Evolutionary conservation across 2,329 filamentous ascomycete genomes (phyloP).

Genomic region (Nemania sp.): DNA sequence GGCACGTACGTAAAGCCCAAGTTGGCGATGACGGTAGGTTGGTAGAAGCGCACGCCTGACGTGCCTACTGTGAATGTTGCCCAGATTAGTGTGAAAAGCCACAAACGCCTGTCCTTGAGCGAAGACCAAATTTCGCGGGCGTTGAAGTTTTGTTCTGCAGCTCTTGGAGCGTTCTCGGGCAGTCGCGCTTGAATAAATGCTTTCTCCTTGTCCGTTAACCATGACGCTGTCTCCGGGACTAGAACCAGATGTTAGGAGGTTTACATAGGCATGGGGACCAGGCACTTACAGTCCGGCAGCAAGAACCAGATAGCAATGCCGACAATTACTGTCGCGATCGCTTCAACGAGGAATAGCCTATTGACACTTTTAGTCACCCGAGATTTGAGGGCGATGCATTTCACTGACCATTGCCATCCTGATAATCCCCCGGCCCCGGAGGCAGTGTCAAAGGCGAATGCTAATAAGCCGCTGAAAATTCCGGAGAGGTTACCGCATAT

Average conservation of each 20-base stretch:
- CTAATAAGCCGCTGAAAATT: conserved; percentile 34
- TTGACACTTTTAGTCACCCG: not conserved
- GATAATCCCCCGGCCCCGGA: conserved; percentile 36
- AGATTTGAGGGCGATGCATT: not conserved
- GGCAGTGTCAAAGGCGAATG: conserved; percentile 31
- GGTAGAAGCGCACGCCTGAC: conserved; percentile 48
- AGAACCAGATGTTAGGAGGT: not conserved
- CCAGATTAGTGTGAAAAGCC: conserved; percentile 51
- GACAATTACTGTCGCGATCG: conserved; percentile 49
- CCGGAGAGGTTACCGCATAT: conserved; percentile 38
- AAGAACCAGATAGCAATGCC: conserved; percentile 55
- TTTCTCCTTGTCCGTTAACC: conserved; percentile 45
- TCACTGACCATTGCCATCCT: conserved; percentile 38
- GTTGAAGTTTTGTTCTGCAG: conserved; percentile 45
- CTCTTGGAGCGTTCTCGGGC: conserved; percentile 46
- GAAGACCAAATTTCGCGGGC: conserved; percentile 44
- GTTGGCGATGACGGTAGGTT: conserved; percentile 46
- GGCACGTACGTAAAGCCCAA: conserved; percentile 46
- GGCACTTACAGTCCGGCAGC: conserved; percentile 54
- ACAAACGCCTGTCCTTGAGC: conserved; percentile 46
- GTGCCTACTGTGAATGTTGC: conserved; percentile 51
- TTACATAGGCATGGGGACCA: no score
- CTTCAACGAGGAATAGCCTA: conserved; percentile 49
- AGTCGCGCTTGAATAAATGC: conserved; percentile 48
- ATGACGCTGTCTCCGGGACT: conserved; percentile 38